These are phyloP conservation scores for Mucor racemosus DNA, from an alignment of 371 early-diverging fungal species.

Conservation along the genomic window DNA sequence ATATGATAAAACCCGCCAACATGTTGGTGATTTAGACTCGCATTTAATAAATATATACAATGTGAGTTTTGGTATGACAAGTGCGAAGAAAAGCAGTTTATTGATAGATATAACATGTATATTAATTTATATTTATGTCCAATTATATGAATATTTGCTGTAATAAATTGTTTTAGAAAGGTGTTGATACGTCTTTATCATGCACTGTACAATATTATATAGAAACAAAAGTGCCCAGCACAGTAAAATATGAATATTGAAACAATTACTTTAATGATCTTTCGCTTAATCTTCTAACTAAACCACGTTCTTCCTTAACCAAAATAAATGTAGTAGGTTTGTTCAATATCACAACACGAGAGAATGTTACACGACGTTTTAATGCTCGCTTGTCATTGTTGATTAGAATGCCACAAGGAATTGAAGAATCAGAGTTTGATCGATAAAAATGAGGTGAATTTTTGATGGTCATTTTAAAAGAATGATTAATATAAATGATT, in stretches of 20 bases:
- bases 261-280: neutral
- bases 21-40: too few species aligned
- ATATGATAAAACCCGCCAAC: too few species aligned
- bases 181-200: too few species aligned
- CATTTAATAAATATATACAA: too few species aligned
- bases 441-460: slow-evolving; percentile 4
- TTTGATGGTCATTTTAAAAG: neutral
- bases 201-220: too few species aligned
- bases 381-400: slow-evolving; percentile 5
- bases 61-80: too few species aligned
- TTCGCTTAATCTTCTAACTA: slow-evolving; percentile 28
- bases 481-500: neutral
- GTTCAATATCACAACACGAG: slow-evolving; percentile 40
- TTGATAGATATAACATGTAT: too few species aligned
- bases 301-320: slow-evolving; percentile 26
- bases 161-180: too few species aligned
- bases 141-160: too few species aligned
- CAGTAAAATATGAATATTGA: neutral
- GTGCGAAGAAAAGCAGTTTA: too few species aligned
- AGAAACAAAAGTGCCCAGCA: neutral
- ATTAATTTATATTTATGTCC: too few species aligned
- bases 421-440: slow-evolving; percentile 4
- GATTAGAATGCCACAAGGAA: neutral
- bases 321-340: slow-evolving; percentile 34
- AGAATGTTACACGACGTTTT: slow-evolving; percentile 33